phyloP scores from a whole-genome alignment of 805 yeast genomes.

The Priceomyces melissophilus region DNA sequence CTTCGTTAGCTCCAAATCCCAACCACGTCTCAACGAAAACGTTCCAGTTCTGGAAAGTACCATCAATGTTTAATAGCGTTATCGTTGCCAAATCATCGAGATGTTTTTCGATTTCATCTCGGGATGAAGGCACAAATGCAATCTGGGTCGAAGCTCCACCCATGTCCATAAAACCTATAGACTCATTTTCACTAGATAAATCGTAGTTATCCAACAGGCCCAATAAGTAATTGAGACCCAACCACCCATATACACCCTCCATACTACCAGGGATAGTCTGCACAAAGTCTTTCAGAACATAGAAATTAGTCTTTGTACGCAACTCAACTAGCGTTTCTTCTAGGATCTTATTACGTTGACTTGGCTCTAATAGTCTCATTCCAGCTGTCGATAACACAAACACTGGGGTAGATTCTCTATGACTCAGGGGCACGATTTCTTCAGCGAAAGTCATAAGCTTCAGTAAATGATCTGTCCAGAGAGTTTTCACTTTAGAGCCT shows the following conservation, averaged over 20 bases:
- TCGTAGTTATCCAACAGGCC: conserved; percentile 56
- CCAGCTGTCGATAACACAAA: conserved; percentile 97
- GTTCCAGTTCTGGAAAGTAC: conserved; percentile 70
- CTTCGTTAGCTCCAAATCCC: conserved; percentile 97
- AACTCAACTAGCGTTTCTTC: conserved; percentile 58
- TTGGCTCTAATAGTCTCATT: conserved; percentile 70
- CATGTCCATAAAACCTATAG: conserved; percentile 97
- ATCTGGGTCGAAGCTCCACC: conserved; percentile 98
- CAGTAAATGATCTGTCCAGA: conserved; percentile 72
- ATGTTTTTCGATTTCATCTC: conserved; percentile 60
- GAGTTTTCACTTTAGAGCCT: conserved; percentile 41
- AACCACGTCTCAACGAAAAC: conserved; percentile 96
- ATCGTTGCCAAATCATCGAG: conserved; percentile 70
- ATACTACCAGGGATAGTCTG: conserved; percentile 90
- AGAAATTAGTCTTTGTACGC: conserved; percentile 52
- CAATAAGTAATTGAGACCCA: conserved; percentile 81
- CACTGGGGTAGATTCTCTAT: conserved; percentile 70
- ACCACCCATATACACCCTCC: conserved; percentile 96
- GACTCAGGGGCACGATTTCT: conserved; percentile 59
- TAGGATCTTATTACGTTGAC: conserved; percentile 52
- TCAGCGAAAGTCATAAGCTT: conserved; percentile 67
- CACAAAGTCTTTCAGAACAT: conserved; percentile 56
- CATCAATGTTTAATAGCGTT: conserved; percentile 63
- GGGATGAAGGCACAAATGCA: conserved; percentile 79
- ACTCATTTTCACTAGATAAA: conserved; percentile 38